Evolutionary conservation across 257 asterid genomes (phyloP).

Genomic region (Forsythia viridissima): DNA sequence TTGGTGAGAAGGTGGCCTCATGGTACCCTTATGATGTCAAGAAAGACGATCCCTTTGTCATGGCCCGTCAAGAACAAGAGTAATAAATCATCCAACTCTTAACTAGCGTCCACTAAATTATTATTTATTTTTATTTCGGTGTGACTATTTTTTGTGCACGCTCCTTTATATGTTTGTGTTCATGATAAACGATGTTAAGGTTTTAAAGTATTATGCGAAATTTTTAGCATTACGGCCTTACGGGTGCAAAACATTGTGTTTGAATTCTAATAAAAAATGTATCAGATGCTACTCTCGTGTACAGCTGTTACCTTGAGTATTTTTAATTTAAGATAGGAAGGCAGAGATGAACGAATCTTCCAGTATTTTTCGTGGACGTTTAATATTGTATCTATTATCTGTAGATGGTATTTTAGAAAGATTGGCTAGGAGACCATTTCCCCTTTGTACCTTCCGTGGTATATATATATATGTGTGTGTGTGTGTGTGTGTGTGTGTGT

Average conservation of each 20-base stretch:
- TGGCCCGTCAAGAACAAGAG: constrained; percentile 75
- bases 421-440: background rate
- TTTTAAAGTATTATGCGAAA: background rate
- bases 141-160: background rate
- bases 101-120: too few relatives aligned
- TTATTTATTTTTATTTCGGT: background rate
- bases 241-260: background rate
- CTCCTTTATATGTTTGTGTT: background rate
- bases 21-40: constrained; percentile 86
- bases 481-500: too few relatives aligned
- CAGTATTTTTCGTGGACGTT: background rate
- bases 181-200: background rate
- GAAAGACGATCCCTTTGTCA: constrained; percentile 65
- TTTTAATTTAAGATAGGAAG: background rate
- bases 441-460: too few relatives aligned
- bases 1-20: constrained; percentile 75
- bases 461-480: background rate
- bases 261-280: too few relatives aligned
- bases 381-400: background rate
- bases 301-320: background rate
- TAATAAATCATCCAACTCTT: constrained; percentile 21
- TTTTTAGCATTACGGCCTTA: too few relatives aligned
- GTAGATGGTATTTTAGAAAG: background rate
- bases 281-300: background rate
- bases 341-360: background rate